Evolutionary conservation across 2,329 filamentous ascomycete genomes (phyloP).

Genomic region (Colletotrichum plurivorum): DNA sequence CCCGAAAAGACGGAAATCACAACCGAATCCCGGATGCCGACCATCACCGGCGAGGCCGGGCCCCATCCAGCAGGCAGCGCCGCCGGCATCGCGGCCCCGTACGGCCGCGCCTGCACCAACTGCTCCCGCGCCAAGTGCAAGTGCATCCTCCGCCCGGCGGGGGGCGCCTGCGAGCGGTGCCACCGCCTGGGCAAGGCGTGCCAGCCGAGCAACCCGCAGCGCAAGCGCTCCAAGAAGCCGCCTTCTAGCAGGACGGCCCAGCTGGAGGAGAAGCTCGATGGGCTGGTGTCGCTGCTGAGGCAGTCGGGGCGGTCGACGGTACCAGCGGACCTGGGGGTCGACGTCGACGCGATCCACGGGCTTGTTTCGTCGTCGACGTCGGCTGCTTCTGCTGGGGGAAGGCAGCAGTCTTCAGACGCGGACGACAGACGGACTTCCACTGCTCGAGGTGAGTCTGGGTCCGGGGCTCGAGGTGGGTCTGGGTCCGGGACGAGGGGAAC

Average conservation of each 20-base stretch:
- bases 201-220: slow-evolving; percentile 52
- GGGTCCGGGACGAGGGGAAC: neutral
- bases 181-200: slow-evolving; percentile 58
- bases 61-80: slow-evolving; percentile 15
- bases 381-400: no score
- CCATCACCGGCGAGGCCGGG: slow-evolving; percentile 24
- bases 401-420: slow-evolving; percentile 3
- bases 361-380: neutral
- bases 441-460: neutral
- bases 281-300: slow-evolving; percentile 47
- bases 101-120: slow-evolving; percentile 57
- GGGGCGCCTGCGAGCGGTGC: slow-evolving; percentile 55
- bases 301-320: slow-evolving; percentile 29
- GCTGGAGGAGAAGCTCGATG: slow-evolving; percentile 48
- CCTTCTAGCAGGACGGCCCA: slow-evolving; percentile 41
- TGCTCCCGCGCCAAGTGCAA: slow-evolving; percentile 62
- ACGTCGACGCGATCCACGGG: neutral
- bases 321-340: slow-evolving; percentile 2
- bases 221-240: slow-evolving; percentile 45
- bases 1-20: neutral
- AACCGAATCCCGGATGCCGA: slow-evolving; percentile 34
- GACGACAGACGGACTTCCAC: neutral
- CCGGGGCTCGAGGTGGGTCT: neutral
- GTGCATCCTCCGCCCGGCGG: slow-evolving; percentile 53
- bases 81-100: slow-evolving; percentile 49